phyloP scores from a whole-genome alignment of 2,329 filamentous ascomycete species.

The Endoconidiophora polonica region DNA sequence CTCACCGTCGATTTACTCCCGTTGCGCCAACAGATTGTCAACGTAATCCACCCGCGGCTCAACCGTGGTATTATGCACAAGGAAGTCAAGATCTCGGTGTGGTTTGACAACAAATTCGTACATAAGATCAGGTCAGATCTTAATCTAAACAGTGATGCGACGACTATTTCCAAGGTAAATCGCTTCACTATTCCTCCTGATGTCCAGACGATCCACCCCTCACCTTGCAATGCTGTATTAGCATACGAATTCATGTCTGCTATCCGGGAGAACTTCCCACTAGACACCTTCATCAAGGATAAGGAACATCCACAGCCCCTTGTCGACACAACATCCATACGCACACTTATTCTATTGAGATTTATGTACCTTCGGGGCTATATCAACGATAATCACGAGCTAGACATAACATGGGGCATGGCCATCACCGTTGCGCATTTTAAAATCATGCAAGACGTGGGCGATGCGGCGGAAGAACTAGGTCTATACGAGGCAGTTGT shows the following conservation, averaged over 20 bases:
- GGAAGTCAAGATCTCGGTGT: constrained; percentile 59
- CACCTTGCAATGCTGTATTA: constrained; percentile 25
- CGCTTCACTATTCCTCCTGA: constrained; percentile 23
- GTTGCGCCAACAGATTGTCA: constrained; percentile 59
- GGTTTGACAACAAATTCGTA: constrained; percentile 60
- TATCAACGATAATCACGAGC: constrained; percentile 55
- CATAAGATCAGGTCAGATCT: constrained; percentile 33
- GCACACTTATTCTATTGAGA: constrained; percentile 64
- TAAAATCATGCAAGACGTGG: constrained; percentile 37
- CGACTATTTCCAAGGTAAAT: constrained; percentile 46
- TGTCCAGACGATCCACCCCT: constrained; percentile 5
- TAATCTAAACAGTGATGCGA: constrained; percentile 3
- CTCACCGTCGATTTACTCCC: constrained; percentile 59
- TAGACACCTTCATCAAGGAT: constrained; percentile 47
- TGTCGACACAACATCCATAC: constrained; percentile 47
- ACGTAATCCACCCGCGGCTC: constrained; percentile 61
- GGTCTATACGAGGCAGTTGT: constrained; percentile 61
- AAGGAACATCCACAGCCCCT: constrained; percentile 44
- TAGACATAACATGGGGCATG: constrained; percentile 65
- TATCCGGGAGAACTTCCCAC: constrained; percentile 50
- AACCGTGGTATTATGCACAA: constrained; percentile 73
- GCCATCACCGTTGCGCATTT: constrained; percentile 56
- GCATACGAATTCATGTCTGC: constrained; percentile 50
- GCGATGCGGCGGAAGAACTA: constrained; percentile 26
- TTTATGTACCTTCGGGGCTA: constrained; percentile 84